These are phyloP conservation scores for Mentha longifolia DNA, from an alignment of 257 asterid species.

Conservation along the genomic window DNA sequence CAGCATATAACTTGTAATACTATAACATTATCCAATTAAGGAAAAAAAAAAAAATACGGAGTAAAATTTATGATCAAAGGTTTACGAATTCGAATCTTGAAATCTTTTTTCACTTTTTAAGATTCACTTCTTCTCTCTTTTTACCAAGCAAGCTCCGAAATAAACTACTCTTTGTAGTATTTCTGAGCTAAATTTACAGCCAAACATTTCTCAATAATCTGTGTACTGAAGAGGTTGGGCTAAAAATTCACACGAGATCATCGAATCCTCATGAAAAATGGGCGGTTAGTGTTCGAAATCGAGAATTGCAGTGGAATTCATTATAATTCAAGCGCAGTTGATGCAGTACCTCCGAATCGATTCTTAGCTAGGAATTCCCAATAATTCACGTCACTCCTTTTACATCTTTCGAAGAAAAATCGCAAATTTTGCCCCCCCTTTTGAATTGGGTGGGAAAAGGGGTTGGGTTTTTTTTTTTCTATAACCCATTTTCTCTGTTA, in stretches of 20 bases:
- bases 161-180: background rate
- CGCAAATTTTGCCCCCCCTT: background rate
- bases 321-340: conserved; percentile 17
- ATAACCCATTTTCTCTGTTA: conserved; percentile 5
- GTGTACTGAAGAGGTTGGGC: conserved; percentile 14
- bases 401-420: background rate
- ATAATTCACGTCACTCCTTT: background rate
- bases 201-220: conserved; percentile 10
- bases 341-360: conserved; percentile 27
- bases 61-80: background rate
- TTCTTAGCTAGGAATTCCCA: background rate
- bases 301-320: conserved; percentile 23
- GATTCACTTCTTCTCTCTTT: too few relatives aligned
- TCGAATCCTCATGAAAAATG: background rate
- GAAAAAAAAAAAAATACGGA: too few relatives aligned
- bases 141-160: background rate
- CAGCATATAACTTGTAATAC: background rate
- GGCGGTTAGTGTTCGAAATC: conserved; percentile 18
- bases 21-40: background rate
- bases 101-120: background rate
- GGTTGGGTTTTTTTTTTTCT: background rate
- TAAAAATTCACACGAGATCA: conserved; percentile 14
- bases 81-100: background rate
- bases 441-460: conserved; percentile 6
- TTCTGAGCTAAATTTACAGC: conserved; percentile 5